Conservation (phyloP, 352 stramenopile genomes). For the Albugo candida region DNA sequence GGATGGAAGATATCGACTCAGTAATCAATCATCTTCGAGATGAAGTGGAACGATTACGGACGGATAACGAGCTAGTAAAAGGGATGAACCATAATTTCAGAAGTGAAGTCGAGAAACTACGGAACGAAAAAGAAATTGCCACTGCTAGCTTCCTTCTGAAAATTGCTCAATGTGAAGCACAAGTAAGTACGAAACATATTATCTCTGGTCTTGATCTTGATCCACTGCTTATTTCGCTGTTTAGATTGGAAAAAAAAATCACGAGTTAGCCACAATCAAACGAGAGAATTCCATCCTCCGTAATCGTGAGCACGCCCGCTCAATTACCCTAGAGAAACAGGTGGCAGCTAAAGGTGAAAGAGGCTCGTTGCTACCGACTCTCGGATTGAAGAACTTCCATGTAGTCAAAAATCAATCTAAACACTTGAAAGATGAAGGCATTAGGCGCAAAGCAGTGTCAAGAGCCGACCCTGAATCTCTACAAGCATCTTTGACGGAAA, state of each 20-base stretch:
- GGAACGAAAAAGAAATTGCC: conserved; percentile 53
- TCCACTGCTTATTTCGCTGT: conserved; percentile 1
- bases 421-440: too few species aligned
- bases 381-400: conserved; percentile 48
- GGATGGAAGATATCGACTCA: conserved; percentile 71
- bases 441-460: too few species aligned
- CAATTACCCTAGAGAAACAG: conserved; percentile 13
- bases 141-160: conserved; percentile 68
- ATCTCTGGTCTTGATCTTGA: neutral
- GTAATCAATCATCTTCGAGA: conserved; percentile 67
- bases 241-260: conserved; percentile 65
- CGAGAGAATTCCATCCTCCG: conserved; percentile 53
- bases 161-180: conserved; percentile 54
- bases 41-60: conserved; percentile 43
- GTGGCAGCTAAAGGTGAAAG: conserved; percentile 25
- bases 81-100: conserved; percentile 22
- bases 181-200: conserved; percentile 8
- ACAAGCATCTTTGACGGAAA: conserved; percentile 26
- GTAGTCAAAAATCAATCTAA: too few species aligned
- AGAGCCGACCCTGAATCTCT: too few species aligned
- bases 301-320: conserved; percentile 13
- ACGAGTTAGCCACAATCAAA: conserved; percentile 51
- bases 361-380: conserved; percentile 37
- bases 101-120: conserved; percentile 50
- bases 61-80: conserved; percentile 56